phyloP scores from a whole-genome alignment of 148 eudicot species.

The Rheum nobile region DNA sequence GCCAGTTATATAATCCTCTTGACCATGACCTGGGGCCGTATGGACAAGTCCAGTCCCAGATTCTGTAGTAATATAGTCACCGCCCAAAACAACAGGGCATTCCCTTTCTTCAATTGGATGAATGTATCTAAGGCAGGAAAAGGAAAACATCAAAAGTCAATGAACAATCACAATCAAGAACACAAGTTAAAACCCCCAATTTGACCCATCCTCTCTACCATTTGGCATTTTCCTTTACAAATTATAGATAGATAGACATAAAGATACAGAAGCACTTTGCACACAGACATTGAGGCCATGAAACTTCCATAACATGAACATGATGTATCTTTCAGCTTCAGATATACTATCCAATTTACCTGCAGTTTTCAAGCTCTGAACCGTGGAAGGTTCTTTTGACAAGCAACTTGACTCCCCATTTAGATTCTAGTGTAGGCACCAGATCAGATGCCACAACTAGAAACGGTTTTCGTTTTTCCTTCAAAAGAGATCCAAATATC shows the following conservation, averaged over 20 bases:
- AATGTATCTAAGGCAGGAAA: constrained; percentile 36
- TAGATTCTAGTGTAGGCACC: constrained; percentile 66
- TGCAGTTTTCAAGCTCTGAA: constrained; percentile 77
- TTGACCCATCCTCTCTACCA: neutral
- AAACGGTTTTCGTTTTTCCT: constrained; percentile 30
- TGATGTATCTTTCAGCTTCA: neutral
- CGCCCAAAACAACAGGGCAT: constrained; percentile 90
- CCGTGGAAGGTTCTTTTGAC: constrained; percentile 58
- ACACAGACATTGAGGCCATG: neutral
- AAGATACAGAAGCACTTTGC: neutral
- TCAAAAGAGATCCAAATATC: constrained; percentile 45
- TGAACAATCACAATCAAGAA: neutral
- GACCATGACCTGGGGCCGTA: constrained; percentile 99
- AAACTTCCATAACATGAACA: neutral
- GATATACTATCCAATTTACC: constrained; percentile 12
- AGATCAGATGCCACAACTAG: constrained; percentile 80
- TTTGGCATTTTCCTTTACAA: neutral
- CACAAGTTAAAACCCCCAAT: neutral
- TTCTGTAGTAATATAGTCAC: constrained; percentile 98
- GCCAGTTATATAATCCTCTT: constrained; percentile 93
- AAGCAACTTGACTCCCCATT: constrained; percentile 73
- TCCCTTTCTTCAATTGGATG: constrained; percentile 74
- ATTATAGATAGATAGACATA: neutral
- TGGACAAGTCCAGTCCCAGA: constrained; percentile 99
- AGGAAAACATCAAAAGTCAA: neutral